Percentiles rank a stretch among this genome's conserved stretches.
phyloP scores from a whole-genome alignment of 768 basidiomycete species.

The Pleurotus giganteus region DNA sequence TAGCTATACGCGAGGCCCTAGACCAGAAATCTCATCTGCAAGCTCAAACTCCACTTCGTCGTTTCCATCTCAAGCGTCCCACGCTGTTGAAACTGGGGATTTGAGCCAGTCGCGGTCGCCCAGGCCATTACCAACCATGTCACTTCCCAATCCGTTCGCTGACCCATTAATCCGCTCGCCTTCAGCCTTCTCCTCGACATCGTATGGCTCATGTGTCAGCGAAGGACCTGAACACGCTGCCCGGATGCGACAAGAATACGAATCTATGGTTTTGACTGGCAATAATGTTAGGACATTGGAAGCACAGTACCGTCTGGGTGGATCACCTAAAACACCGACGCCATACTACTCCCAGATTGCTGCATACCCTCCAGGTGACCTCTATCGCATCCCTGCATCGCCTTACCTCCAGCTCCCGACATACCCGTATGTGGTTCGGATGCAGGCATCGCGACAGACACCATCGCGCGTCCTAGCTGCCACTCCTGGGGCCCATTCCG shows the following conservation, averaged over 20 bases:
- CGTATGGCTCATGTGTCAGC: slow-evolving; percentile 6
- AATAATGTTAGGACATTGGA: not conserved
- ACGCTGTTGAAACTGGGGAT: not conserved
- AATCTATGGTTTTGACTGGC: not conserved
- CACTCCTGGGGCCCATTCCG: slow-evolving; percentile 13
- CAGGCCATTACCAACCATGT: slow-evolving; percentile 8
- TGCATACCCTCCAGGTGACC: not conserved
- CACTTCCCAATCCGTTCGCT: slow-evolving; percentile 15
- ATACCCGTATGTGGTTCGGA: not conserved
- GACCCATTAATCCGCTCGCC: slow-evolving; percentile 19
- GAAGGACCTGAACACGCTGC: not conserved
- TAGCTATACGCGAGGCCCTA: slow-evolving; percentile 10
- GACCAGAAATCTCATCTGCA: slow-evolving; percentile 12
- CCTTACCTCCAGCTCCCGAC: not conserved
- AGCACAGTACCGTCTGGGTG: slow-evolving; percentile 2
- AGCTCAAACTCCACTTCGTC: slow-evolving; percentile 10
- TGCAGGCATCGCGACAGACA: slow-evolving; percentile 1
- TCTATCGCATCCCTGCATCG: not conserved
- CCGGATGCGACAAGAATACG: not conserved
- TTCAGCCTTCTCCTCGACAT: slow-evolving; percentile 11
- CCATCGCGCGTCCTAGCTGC: slow-evolving; percentile 7
- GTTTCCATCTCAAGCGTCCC: not conserved
- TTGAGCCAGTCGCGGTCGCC: not conserved
- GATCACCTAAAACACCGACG: not conserved
- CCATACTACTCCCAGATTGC: not conserved